Conservation (phyloP, 1,139 yeast species). For the Candida gigantensis region DNA sequence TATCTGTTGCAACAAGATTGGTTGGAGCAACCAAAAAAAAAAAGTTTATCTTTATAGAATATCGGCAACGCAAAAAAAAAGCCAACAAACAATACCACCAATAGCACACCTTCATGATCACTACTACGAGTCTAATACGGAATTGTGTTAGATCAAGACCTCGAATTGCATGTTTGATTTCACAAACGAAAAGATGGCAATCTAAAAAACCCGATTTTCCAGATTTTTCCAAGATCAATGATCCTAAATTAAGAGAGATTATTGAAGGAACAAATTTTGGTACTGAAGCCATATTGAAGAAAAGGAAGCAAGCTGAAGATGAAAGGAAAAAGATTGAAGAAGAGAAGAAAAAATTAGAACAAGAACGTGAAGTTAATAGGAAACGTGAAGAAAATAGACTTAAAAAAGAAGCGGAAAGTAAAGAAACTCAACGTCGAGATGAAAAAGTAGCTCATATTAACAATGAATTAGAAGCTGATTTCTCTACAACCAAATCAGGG, state of each 20-base stretch:
- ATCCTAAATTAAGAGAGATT: slow-evolving; percentile 18
- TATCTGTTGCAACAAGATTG: too few species aligned
- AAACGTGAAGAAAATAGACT: slow-evolving; percentile 9
- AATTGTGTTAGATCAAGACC: slow-evolving; percentile 1
- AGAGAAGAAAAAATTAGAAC: slow-evolving; percentile 13
- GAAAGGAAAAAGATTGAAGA: slow-evolving; percentile 11
- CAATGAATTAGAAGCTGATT: slow-evolving; percentile 6
- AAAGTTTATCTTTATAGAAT: neutral
- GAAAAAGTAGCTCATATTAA: slow-evolving; percentile 7
- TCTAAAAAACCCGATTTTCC: slow-evolving; percentile 12
- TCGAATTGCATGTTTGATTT: neutral
- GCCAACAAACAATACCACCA: too few species aligned
- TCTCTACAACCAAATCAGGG: slow-evolving; percentile 10
- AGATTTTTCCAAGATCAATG: slow-evolving; percentile 11
- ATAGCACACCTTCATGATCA: neutral
- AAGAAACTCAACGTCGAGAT: neutral
- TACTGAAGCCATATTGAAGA: slow-evolving; percentile 13
- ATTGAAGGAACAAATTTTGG: slow-evolving; percentile 27
- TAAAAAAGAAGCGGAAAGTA: slow-evolving; percentile 7
- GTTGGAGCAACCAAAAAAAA: too few species aligned
- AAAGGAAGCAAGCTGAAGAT: slow-evolving; percentile 11
- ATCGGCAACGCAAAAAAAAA: too few species aligned
- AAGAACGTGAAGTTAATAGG: slow-evolving; percentile 9
- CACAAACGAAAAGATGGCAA: slow-evolving; percentile 9
- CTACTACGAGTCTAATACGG: slow-evolving; percentile 2